Percentiles rank a stretch among this genome's conserved stretches.
Conservation (phyloP, 2,329 filamentous ascomycete genomes). For the Nothophaeocryptopus gaeumannii region DNA sequence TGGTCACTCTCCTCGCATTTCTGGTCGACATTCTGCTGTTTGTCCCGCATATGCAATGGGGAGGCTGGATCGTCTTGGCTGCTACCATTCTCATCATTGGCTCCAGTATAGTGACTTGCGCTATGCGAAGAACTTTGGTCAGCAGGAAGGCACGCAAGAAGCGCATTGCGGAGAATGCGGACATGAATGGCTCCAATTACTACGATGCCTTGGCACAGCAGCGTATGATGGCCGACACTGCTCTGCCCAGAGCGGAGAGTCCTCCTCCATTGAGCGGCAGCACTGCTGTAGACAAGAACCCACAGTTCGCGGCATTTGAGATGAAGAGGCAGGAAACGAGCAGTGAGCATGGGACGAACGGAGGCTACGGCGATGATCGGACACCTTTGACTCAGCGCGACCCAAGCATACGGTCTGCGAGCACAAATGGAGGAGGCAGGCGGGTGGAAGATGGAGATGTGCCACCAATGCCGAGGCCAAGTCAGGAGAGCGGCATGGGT, state of each 20-base stretch:
- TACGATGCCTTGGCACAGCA: conserved; percentile 55
- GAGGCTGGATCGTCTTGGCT: conserved; percentile 86
- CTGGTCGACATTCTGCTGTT: conserved; percentile 92
- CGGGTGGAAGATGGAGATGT: conserved; percentile 40
- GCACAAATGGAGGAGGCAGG: conserved; percentile 35
- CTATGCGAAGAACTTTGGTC: conserved; percentile 89
- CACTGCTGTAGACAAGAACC: conserved; percentile 56
- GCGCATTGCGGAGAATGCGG: conserved; percentile 86
- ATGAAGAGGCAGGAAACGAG: conserved; percentile 51
- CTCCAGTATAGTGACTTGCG: conserved; percentile 82
- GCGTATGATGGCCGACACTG: conserved; percentile 40
- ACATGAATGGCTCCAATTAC: conserved; percentile 94
- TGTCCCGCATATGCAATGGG: conserved; percentile 90
- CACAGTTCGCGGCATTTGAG: conserved; percentile 65
- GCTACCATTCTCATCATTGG: conserved; percentile 82
- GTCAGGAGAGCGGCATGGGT: conserved; percentile 31
- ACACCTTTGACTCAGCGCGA: conserved; percentile 65
- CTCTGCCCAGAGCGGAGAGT: conserved; percentile 51
- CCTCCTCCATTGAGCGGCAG: conserved; percentile 52
- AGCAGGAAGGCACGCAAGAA: conserved; percentile 90
- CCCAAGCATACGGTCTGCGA: conserved; percentile 52
- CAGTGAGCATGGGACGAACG: conserved; percentile 36
- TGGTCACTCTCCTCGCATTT: conserved; percentile 82
- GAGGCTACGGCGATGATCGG: conserved; percentile 58
- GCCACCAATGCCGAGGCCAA: conserved; percentile 36